Percentiles rank a stretch among this genome's conserved stretches.
Evolutionary conservation across 352 stramenopile genomes (phyloP).

Genomic region (Peronospora tabacina): DNA sequence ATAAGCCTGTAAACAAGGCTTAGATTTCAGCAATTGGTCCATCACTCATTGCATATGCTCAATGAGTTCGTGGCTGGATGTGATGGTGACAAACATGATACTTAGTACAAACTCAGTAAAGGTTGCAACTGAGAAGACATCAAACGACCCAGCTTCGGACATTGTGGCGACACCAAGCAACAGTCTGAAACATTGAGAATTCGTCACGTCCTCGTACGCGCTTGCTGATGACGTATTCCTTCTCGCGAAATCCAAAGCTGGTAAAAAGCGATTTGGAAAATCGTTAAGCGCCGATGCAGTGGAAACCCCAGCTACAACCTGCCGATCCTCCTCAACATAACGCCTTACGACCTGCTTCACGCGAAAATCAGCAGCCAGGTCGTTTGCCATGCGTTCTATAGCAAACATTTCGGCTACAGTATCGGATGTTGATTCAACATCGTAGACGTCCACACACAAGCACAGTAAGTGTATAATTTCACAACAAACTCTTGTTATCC

Average conservation of each 20-base stretch:
- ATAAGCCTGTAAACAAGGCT: not conserved
- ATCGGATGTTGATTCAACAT: conserved; percentile 30
- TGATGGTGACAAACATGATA: conserved; percentile 31
- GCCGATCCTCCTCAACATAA: conserved; percentile 27
- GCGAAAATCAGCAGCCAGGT: conserved; percentile 29
- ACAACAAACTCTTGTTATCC: not conserved
- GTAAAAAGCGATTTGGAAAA: conserved; percentile 27
- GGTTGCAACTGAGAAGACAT: conserved; percentile 21
- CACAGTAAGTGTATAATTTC: conserved; percentile 3
- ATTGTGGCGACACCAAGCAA: conserved; percentile 31
- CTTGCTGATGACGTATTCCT: conserved; percentile 38
- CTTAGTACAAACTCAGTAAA: conserved; percentile 34
- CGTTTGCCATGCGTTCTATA: conserved; percentile 31
- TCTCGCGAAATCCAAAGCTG: conserved; percentile 32
- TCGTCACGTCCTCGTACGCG: conserved; percentile 18
- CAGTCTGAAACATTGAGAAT: conserved; percentile 36
- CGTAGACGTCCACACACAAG: conserved; percentile 12
- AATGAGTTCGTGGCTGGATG: conserved; percentile 30
- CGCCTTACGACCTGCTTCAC: conserved; percentile 32
- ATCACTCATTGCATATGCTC: conserved; percentile 36
- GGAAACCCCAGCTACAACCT: conserved; percentile 37
- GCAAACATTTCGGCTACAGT: conserved; percentile 33
- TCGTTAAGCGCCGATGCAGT: conserved; percentile 31
- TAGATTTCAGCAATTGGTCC: conserved; percentile 23
- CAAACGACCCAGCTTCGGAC: conserved; percentile 19